Percentiles rank a stretch among this genome's conserved stretches.
phyloP scores from a whole-genome alignment of 805 yeast genomes.

The Saccharomycopsis lassenensis region DNA sequence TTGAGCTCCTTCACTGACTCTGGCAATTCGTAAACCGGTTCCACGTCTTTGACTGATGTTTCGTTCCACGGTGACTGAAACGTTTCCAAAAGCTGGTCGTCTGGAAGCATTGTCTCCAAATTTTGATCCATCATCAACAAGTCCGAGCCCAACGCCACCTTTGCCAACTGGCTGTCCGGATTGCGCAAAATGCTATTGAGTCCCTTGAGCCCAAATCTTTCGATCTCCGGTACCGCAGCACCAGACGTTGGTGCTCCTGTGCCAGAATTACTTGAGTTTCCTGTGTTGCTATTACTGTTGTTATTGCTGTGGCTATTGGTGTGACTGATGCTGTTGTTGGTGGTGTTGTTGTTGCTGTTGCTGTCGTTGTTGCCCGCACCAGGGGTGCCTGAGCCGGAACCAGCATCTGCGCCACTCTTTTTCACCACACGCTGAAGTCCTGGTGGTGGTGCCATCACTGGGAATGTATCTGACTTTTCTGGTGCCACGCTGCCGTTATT shows the following conservation, averaged over 20 bases:
- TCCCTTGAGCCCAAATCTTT: slow-evolving; percentile 59
- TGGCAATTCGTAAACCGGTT: slow-evolving; percentile 69
- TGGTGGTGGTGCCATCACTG: slow-evolving; percentile 8
- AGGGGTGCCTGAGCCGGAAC: background rate
- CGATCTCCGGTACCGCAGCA: slow-evolving; percentile 32
- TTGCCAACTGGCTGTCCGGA: slow-evolving; percentile 52
- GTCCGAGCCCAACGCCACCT: slow-evolving; percentile 69
- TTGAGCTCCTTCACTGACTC: slow-evolving; percentile 30
- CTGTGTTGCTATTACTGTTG: background rate
- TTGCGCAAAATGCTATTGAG: slow-evolving; percentile 46
- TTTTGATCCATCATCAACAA: slow-evolving; percentile 56
- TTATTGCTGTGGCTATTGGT: slow-evolving; percentile 7
- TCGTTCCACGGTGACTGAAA: slow-evolving; percentile 95
- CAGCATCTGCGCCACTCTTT: background rate
- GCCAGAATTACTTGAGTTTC: background rate
- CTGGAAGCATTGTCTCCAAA: slow-evolving; percentile 28
- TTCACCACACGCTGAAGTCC: slow-evolving; percentile 4
- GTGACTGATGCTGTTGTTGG: slow-evolving; percentile 3
- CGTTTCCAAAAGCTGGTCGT: slow-evolving; percentile 40
- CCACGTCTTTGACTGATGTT: slow-evolving; percentile 80
- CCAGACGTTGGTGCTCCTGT: background rate
- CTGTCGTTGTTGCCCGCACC: slow-evolving; percentile 4
- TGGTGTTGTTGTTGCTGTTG: slow-evolving; percentile 7
- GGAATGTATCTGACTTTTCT: background rate
- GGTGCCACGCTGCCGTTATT: background rate